Conservation (phyloP, 2,329 filamentous ascomycete species). For the Alternaria arbusti region DNA sequence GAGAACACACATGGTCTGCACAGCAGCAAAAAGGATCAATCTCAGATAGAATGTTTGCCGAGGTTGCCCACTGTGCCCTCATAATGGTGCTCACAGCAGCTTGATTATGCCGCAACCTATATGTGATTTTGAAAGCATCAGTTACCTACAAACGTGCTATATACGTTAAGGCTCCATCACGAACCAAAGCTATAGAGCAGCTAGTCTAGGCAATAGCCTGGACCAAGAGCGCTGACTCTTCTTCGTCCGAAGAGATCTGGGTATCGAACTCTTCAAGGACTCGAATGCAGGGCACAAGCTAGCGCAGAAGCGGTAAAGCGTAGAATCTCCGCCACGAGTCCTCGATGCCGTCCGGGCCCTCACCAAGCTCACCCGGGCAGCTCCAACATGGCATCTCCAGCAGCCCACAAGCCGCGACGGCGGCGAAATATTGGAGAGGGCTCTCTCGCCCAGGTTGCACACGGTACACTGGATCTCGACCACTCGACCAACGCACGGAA, state of each 20-base stretch:
- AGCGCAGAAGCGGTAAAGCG: constrained; percentile 10
- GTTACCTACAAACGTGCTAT: neutral
- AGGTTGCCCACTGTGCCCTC: neutral
- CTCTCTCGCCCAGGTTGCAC: constrained; percentile 47
- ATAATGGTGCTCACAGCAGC: neutral
- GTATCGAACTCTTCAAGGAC: neutral
- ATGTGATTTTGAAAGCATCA: neutral
- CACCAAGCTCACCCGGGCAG: constrained; percentile 4
- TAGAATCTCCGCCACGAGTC: constrained; percentile 12
- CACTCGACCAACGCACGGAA: constrained; percentile 53
- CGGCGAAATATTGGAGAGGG: constrained; percentile 52
- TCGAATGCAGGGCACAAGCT: constrained; percentile 3
- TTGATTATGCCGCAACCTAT: neutral
- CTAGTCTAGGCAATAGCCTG: neutral
- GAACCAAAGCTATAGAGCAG: neutral
- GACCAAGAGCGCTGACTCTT: neutral
- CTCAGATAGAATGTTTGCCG: neutral
- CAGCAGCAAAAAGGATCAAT: neutral
- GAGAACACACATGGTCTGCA: neutral
- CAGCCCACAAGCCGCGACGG: constrained; percentile 51
- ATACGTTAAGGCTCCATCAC: neutral
- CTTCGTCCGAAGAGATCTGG: neutral
- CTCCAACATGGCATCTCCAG: constrained; percentile 40
- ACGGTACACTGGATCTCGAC: constrained; percentile 55
- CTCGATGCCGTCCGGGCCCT: constrained; percentile 3